These are phyloP conservation scores for Colletotrichum tropicicola DNA, from an alignment of 2,329 filamentous ascomycete genomes.

Conservation along the genomic window DNA sequence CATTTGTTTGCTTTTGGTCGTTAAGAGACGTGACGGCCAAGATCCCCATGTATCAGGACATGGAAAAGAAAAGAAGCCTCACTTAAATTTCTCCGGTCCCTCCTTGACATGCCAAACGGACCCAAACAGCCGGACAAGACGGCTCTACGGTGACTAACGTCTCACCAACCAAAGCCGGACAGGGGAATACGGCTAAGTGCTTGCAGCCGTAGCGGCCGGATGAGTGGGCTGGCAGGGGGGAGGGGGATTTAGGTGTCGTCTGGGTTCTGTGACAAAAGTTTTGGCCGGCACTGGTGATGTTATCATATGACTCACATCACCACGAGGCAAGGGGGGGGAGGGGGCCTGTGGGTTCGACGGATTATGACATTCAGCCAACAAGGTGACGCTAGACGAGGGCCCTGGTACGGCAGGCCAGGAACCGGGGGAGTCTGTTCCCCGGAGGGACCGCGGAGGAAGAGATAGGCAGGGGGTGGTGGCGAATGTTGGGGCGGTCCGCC, in stretches of 20 bases:
- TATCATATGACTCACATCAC: neutral
- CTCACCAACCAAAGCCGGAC: neutral
- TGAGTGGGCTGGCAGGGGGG: no score
- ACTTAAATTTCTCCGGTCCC: neutral
- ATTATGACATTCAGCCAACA: neutral
- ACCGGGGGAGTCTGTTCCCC: neutral
- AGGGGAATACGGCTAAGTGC: conserved; percentile 6
- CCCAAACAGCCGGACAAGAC: neutral
- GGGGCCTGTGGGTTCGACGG: no score
- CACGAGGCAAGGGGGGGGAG: no score
- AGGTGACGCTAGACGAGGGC: neutral
- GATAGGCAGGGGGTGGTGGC: neutral
- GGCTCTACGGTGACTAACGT: neutral
- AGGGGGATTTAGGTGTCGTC: no score
- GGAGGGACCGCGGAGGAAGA: neutral
- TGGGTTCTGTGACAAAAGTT: no score
- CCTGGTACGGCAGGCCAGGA: neutral
- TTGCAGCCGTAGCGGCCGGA: conserved; percentile 16
- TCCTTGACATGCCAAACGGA: neutral
- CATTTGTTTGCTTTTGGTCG: neutral
- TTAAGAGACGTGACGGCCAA: neutral
- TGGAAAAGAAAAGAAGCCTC: neutral
- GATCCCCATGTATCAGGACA: neutral
- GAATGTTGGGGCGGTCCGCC: neutral
- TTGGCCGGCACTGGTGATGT: no score